A percentile compares a stretch with the other conserved stretches of the same genome.
phyloP scores from a whole-genome alignment of 805 yeast genomes.

The Metschnikowia henanensis region DNA sequence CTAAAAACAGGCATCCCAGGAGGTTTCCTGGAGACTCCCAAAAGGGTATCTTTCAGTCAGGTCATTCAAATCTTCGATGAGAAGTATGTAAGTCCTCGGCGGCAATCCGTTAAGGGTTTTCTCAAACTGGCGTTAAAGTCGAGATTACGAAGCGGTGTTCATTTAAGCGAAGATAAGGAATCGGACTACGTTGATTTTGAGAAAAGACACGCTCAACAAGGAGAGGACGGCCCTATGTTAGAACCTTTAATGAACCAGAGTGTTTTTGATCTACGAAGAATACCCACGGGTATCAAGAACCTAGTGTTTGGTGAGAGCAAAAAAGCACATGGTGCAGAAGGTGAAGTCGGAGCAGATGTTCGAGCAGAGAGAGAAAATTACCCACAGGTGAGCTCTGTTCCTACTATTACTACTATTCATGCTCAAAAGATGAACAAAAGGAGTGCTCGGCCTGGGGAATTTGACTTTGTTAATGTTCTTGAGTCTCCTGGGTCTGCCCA shows the following conservation, averaged over 20 bases:
- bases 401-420: too few species aligned
- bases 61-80: neutral
- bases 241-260: too few species aligned
- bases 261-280: neutral
- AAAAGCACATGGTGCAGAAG: neutral
- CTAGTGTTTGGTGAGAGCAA: neutral
- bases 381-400: too few species aligned
- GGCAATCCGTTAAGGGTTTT: neutral
- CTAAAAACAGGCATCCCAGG: neutral
- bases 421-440: too few species aligned
- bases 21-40: neutral
- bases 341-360: neutral
- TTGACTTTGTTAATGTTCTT: too few species aligned
- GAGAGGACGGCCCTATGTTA: too few species aligned
- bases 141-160: neutral
- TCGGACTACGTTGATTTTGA: too few species aligned
- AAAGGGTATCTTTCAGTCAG: neutral
- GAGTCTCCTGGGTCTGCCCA: too few species aligned
- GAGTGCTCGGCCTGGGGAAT: too few species aligned
- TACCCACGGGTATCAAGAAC: neutral
- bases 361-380: neutral
- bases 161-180: neutral
- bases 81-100: neutral
- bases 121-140: slow-evolving; percentile 1
- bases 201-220: too few species aligned